phyloP scores from a whole-genome alignment of 495 filamentous ascomycete genomes.

The Aspergillus bertholletiae region DNA sequence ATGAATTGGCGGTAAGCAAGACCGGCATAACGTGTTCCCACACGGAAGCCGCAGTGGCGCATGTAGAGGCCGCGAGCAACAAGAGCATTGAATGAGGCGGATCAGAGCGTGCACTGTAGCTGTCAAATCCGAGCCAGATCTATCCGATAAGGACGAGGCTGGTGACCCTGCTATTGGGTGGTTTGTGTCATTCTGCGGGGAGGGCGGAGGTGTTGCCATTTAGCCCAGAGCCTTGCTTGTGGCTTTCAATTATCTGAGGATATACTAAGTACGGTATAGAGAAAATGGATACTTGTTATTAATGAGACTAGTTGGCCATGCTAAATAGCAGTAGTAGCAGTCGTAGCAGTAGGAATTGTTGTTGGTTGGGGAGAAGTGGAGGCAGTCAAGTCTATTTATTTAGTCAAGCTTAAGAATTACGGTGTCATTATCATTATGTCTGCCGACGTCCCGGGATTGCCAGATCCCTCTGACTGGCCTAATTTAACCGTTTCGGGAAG shows the following conservation, averaged over 20 bases:
- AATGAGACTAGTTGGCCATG: not conserved
- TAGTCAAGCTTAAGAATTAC: too few species aligned
- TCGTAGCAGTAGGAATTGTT: not conserved
- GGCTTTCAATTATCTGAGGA: too few species aligned
- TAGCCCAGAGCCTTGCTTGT: not conserved
- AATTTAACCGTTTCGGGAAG: not conserved
- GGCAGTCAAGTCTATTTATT: too few species aligned
- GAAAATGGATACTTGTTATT: too few species aligned
- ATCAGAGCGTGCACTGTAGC: slow-evolving; percentile 46
- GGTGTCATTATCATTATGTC: too few species aligned
- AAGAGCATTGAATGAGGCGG: slow-evolving; percentile 68
- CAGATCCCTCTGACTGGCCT: not conserved
- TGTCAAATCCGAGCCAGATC: slow-evolving; percentile 1
- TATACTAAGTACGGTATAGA: too few species aligned
- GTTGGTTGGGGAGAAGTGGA: too few species aligned
- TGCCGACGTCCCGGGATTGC: not conserved
- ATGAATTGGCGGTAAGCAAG: slow-evolving; percentile 66
- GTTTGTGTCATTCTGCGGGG: not conserved
- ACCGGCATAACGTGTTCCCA: slow-evolving; percentile 71
- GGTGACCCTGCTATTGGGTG: not conserved
- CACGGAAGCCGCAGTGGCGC: slow-evolving; percentile 78
- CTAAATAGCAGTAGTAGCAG: too few species aligned
- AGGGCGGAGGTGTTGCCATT: slow-evolving; percentile 1
- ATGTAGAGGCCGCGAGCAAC: slow-evolving; percentile 66
- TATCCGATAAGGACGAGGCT: not conserved